These are phyloP conservation scores for Fraxinus quadrangulata DNA, from an alignment of 257 asterid species.

Conservation along the genomic window DNA sequence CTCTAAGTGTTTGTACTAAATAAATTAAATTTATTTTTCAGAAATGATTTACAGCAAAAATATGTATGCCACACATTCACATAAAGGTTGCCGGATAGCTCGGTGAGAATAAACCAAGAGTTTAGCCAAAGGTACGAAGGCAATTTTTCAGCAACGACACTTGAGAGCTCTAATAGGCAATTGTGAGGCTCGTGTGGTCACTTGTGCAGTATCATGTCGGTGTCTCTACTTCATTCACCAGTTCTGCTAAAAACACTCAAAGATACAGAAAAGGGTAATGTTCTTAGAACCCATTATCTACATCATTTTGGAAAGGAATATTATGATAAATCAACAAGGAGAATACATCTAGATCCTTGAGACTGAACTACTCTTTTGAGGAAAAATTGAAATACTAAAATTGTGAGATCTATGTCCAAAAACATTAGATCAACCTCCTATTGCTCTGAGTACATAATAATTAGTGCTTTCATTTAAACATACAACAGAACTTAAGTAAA, in stretches of 20 bases:
- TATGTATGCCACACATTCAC: neutral
- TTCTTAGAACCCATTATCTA: neutral
- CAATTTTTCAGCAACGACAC: constrained; percentile 4
- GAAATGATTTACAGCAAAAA: neutral
- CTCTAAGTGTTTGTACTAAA: neutral
- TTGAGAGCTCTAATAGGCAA: neutral
- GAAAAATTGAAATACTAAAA: neutral
- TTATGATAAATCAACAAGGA: neutral
- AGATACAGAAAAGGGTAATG: neutral
- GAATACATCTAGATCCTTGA: neutral
- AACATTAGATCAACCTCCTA: neutral
- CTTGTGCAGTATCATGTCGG: neutral
- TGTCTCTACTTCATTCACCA: neutral
- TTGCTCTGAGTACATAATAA: neutral
- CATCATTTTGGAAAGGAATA: neutral
- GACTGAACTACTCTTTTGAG: neutral
- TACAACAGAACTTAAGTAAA: neutral
- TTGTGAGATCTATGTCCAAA: neutral
- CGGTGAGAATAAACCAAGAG: constrained; percentile 6
- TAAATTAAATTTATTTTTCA: constrained; percentile 3
- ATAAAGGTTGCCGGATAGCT: neutral
- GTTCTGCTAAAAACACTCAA: neutral
- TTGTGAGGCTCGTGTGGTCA: neutral
- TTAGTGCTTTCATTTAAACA: neutral
- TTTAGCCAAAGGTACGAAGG: neutral